Evolutionary conservation across 768 basidiomycete genomes (phyloP).

Genomic region (Russula sp.): DNA sequence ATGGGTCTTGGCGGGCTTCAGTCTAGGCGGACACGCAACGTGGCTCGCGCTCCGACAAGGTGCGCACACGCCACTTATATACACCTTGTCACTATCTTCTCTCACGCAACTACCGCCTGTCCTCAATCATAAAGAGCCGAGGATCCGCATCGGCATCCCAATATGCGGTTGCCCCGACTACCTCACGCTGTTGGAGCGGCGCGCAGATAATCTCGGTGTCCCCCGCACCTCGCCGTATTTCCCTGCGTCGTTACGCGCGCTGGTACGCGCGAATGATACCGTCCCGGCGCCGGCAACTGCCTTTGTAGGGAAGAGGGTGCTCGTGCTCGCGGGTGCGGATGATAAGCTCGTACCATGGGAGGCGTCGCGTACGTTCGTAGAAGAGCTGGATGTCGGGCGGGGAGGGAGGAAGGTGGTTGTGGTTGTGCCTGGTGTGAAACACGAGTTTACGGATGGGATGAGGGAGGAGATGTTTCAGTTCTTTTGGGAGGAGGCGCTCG

Average conservation of each 20-base stretch:
- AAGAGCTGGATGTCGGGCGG: slow-evolving; percentile 33
- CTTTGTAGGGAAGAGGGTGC: slow-evolving; percentile 68
- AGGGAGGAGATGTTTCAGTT: slow-evolving; percentile 32
- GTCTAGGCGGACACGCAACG: slow-evolving; percentile 80
- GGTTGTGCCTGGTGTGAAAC: slow-evolving; percentile 38
- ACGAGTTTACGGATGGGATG: slow-evolving; percentile 42
- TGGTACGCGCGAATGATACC: slow-evolving; percentile 50
- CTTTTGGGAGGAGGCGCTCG: slow-evolving; percentile 30
- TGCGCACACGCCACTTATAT: slow-evolving; percentile 38
- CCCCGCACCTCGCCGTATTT: slow-evolving; percentile 52
- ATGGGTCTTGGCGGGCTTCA: slow-evolving; percentile 74
- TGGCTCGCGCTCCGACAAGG: slow-evolving; percentile 66
- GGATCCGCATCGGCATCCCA: slow-evolving; percentile 45
- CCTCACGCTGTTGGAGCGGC: slow-evolving; percentile 50
- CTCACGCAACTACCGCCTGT: too few relatives aligned
- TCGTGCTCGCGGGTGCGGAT: slow-evolving; percentile 60
- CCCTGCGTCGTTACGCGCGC: slow-evolving; percentile 49
- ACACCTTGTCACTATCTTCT: slow-evolving; percentile 12
- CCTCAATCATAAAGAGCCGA: slow-evolving; percentile 38
- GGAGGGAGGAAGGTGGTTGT: slow-evolving; percentile 37
- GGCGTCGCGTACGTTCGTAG: slow-evolving; percentile 35
- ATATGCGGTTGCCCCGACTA: slow-evolving; percentile 70
- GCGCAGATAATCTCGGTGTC: slow-evolving; percentile 49
- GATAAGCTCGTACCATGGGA: slow-evolving; percentile 41
- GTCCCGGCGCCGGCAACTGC: slow-evolving; percentile 47